Base-by-base conservation (phyloP, 176 grass and related monocot genomes). In the Themeda triandra region DNA sequence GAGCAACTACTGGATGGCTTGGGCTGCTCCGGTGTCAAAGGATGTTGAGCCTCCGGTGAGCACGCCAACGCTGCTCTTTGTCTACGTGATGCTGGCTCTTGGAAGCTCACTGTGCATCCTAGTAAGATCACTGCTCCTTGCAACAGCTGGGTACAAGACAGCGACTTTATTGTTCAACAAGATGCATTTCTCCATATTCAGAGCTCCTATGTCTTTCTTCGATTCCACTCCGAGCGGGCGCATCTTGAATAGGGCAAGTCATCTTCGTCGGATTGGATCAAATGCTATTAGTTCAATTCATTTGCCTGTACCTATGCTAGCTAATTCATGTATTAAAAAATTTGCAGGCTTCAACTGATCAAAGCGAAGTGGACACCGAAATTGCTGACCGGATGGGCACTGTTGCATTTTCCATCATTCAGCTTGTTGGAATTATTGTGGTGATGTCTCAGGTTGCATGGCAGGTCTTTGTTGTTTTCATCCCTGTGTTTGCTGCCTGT, bases 1-100 rank as follows among this genome's bases (percentile, higher is more conserved):
- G 54, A 95, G 95, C 81, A 98, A 98, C 74, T 95, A 93, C 77
- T 98, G 92, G 95, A 93, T 98, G 92, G 89, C 92, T 31, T 95
- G 91, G 92, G 92, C 91, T 60, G 54, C 85, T 70, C 95, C 95
- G 8, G 91, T 90, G 6, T 95, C 95, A 1, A 70, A 84, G 71
- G 91, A 92, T 2, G 66, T 59, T 11, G 36, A 89, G 27, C 78
- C 92, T 75, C 92, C 85, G 80, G 92, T 95, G 29, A 93, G 85
- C 82, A 86, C 76, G 66, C 37, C 71, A 5, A 86, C 68, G 31
- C 83, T 98, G 73, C 93, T 95, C 58, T 90, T 67, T 64, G 92
- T 98, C 31, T 98, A 86, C 40, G 66, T 93, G 0, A 76, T 80
- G 14, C 56, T 98, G 62, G 89, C 92, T 51, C 18, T 88, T 80